Conservation (phyloP, 768 basidiomycete species). For the Pleurotus citrinopileatus region DNA sequence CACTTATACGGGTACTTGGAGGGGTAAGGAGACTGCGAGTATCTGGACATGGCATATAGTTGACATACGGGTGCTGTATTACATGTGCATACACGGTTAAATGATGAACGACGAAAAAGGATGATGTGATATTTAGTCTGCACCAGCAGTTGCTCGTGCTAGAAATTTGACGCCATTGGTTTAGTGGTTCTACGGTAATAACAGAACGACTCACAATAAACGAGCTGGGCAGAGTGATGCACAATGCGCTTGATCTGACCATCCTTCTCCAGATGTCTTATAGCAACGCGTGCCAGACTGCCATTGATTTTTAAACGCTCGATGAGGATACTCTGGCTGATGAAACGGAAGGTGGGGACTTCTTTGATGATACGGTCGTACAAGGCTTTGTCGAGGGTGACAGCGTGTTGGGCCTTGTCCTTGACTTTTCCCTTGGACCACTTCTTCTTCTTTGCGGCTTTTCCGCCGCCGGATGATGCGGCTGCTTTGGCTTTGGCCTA, state of each 20-base stretch:
- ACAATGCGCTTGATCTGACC: constrained; percentile 94
- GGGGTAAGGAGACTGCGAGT: background rate
- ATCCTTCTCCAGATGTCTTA: constrained; percentile 90
- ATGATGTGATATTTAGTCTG: constrained; percentile 35
- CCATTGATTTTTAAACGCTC: constrained; percentile 98
- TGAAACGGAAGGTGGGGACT: constrained; percentile 98
- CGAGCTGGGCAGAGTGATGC: constrained; percentile 90
- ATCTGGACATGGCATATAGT: constrained; percentile 4
- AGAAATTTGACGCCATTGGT: constrained; percentile 2
- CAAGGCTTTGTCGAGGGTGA: constrained; percentile 89
- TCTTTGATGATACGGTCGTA: constrained; percentile 97
- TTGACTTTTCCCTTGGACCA: constrained; percentile 99
- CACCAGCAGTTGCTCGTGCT: constrained; percentile 49
- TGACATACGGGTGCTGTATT: constrained; percentile 15
- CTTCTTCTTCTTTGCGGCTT: constrained; percentile 99
- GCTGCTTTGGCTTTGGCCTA: constrained; percentile 82
- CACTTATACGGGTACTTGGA: too few species aligned
- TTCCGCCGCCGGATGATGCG: constrained; percentile 73
- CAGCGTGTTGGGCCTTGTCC: constrained; percentile 99
- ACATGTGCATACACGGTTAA: constrained; percentile 28
- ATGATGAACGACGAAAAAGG: constrained; percentile 16
- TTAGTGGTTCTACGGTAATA: too few species aligned
- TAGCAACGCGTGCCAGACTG: constrained; percentile 86
- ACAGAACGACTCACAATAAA: constrained; percentile 80
- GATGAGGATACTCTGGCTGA: constrained; percentile 96